phyloP scores from a whole-genome alignment of 2,329 filamentous ascomycete species.

The Didymella glomerata region DNA sequence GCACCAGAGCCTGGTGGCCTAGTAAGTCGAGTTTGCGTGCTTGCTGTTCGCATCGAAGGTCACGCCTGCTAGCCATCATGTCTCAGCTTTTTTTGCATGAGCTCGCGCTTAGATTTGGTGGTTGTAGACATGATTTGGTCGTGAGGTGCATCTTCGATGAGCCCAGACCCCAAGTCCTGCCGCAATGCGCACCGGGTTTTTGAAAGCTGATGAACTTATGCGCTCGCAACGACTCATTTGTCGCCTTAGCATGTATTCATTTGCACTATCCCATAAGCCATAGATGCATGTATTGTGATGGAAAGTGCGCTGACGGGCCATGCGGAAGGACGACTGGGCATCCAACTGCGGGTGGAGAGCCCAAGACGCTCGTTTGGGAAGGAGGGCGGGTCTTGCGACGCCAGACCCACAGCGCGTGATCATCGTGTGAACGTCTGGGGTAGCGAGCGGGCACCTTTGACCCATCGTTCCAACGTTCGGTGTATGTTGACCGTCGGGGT shows the following conservation, averaged over 20 bases:
- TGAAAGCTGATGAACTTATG: no score
- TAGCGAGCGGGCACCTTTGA: constrained; percentile 3
- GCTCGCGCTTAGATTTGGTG: no score
- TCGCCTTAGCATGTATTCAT: not conserved
- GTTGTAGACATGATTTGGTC: no score
- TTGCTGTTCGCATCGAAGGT: no score
- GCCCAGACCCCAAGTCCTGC: no score
- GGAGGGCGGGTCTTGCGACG: constrained; percentile 15
- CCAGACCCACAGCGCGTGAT: constrained; percentile 20
- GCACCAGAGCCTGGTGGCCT: no score
- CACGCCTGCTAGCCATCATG: no score
- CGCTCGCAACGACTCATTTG: not conserved
- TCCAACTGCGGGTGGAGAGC: not conserved
- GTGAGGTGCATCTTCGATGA: not conserved
- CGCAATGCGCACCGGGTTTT: not conserved
- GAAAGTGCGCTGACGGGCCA: not conserved
- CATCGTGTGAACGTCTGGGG: constrained; percentile 20
- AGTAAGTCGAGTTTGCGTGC: no score
- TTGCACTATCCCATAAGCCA: not conserved
- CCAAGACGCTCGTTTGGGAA: constrained; percentile 12
- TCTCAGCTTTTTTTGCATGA: no score
- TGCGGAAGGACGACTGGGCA: not conserved
- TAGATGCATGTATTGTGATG: not conserved
- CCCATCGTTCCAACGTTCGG: not conserved
- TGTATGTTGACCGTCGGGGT: no score